phyloP scores from a whole-genome alignment of 306 rosid species.

The Citrullus colocynthis region DNA sequence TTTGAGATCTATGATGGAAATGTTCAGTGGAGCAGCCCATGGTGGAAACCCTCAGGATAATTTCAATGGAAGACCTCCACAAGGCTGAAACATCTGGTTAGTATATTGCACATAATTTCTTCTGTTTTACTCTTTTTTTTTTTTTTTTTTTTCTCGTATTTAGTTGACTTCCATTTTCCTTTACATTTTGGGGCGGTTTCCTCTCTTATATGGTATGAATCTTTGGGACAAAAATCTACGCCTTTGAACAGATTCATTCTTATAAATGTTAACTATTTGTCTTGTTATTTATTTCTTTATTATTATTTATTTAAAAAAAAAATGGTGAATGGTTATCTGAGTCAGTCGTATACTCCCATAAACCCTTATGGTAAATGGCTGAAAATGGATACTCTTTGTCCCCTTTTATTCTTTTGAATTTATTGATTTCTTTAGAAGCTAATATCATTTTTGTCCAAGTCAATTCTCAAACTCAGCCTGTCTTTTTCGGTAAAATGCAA shows the following conservation, averaged over 20 bases:
- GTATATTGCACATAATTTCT: conserved; percentile 2
- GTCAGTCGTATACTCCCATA: no score
- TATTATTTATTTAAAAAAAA: no score
- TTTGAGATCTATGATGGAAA: conserved; percentile 54
- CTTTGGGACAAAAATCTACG: not conserved
- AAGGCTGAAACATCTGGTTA: conserved; percentile 26
- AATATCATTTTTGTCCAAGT: not conserved
- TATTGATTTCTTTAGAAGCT: not conserved
- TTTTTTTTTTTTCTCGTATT: not conserved
- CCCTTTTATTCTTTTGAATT: no score
- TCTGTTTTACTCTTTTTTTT: not conserved
- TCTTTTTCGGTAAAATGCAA: not conserved
- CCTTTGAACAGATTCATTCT: not conserved
- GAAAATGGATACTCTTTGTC: not conserved
- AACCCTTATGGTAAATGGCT: not conserved
- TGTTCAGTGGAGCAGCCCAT: conserved; percentile 41
- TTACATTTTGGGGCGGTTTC: not conserved
- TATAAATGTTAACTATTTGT: not conserved
- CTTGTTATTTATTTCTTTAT: not conserved
- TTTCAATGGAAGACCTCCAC: conserved; percentile 32
- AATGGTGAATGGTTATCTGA: no score
- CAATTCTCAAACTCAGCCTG: not conserved
- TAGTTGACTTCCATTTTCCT: not conserved
- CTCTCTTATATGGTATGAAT: not conserved
- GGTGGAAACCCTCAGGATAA: conserved; percentile 36